phyloP scores from a whole-genome alignment of 2,329 filamentous ascomycete species.

The Penicillium sp. region DNA sequence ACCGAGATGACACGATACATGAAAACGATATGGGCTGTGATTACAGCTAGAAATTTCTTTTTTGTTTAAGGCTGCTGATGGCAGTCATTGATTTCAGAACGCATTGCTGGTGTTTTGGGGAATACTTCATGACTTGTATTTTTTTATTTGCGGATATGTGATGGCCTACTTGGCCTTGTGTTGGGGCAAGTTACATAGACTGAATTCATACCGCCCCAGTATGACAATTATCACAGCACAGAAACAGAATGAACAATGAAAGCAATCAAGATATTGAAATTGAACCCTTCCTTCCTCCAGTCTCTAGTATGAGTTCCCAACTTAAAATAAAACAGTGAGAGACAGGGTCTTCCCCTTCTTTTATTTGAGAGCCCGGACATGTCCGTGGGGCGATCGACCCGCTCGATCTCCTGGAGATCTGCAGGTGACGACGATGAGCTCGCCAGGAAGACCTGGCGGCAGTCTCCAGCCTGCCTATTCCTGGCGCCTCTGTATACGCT shows the following conservation, averaged over 20 bases:
- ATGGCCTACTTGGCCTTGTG: conserved; percentile 3
- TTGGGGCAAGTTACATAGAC: conserved; percentile 13
- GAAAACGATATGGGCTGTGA: not conserved
- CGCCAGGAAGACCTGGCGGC: too few relatives aligned
- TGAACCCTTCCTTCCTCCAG: not conserved
- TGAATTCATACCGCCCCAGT: conserved; percentile 10
- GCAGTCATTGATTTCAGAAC: not conserved
- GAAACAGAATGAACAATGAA: not conserved
- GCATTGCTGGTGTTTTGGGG: conserved; percentile 3
- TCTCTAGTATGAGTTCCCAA: too few relatives aligned
- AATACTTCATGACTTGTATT: conserved; percentile 7
- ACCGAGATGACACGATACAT: conserved; percentile 5
- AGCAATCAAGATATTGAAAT: not conserved
- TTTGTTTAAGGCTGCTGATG: not conserved
- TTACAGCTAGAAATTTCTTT: not conserved
- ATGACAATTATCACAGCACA: conserved; percentile 6
- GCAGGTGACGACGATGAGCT: too few relatives aligned
- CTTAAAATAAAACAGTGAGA: too few relatives aligned
- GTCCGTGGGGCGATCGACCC: too few relatives aligned
- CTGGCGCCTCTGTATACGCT: too few relatives aligned
- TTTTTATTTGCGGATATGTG: conserved; percentile 10
- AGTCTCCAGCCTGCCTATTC: too few relatives aligned
- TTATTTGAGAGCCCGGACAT: too few relatives aligned
- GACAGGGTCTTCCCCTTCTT: too few relatives aligned
- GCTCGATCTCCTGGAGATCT: too few relatives aligned